These are phyloP conservation scores for Allantophomopsis lycopodina DNA, from an alignment of 2,329 filamentous ascomycete species.

Conservation along the genomic window DNA sequence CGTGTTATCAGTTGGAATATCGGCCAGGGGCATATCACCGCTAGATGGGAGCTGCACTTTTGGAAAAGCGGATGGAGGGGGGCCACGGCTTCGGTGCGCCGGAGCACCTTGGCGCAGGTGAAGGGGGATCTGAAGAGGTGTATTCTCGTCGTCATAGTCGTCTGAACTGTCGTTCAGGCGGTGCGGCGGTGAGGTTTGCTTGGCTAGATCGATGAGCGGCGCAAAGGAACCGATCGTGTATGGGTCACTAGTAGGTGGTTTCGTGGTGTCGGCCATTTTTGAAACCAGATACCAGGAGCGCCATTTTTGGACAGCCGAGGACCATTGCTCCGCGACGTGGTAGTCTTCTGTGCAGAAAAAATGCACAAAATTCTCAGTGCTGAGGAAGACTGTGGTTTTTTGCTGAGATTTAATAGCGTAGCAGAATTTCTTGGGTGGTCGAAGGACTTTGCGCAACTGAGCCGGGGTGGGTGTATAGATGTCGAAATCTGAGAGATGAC, in stretches of 20 bases:
- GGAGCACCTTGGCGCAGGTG: slow-evolving; percentile 13
- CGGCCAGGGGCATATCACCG: slow-evolving; percentile 9
- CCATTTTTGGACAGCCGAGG: slow-evolving; percentile 63
- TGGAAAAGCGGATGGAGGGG: slow-evolving; percentile 8
- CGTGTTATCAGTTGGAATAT: not conserved
- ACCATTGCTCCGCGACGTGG: slow-evolving; percentile 52
- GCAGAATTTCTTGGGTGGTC: slow-evolving; percentile 73
- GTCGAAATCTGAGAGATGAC: slow-evolving; percentile 84
- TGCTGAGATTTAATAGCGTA: slow-evolving; percentile 88
- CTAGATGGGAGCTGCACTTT: not conserved
- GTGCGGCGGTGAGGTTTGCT: slow-evolving; percentile 27
- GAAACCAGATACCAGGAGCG: slow-evolving; percentile 85
- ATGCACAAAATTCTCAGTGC: slow-evolving; percentile 77
- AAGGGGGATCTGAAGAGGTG: slow-evolving; percentile 15
- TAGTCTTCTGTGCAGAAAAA: slow-evolving; percentile 77
- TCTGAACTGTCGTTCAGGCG: slow-evolving; percentile 2
- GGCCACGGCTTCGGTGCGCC: slow-evolving; percentile 2
- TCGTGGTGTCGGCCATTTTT: slow-evolving; percentile 32
- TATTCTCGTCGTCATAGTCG: slow-evolving; percentile 14
- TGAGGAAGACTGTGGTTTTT: slow-evolving; percentile 71
- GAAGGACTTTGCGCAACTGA: slow-evolving; percentile 56
- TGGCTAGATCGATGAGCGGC: slow-evolving; percentile 50
- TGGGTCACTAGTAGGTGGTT: slow-evolving; percentile 20
- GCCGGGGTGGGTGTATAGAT: slow-evolving; percentile 66
- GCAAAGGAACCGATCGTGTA: slow-evolving; percentile 56